Percentiles rank a stretch among this genome's conserved stretches.
phyloP scores from a whole-genome alignment of 164 flowering plant genomes.

The Santalum album region DNA sequence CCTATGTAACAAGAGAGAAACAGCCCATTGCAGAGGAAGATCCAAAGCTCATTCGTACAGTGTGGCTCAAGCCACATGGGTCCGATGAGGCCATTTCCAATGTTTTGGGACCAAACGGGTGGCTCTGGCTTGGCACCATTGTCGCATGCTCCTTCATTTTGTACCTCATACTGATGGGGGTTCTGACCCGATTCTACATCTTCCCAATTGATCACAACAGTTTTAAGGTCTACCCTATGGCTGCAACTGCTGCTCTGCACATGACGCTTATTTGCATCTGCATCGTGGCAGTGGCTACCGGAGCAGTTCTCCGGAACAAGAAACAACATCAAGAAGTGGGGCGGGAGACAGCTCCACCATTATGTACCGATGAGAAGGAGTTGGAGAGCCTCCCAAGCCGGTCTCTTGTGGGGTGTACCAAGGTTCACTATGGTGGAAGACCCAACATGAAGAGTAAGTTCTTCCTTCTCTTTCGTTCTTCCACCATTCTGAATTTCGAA shows the following conservation, averaged over 20 bases:
- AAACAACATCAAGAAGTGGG: neutral
- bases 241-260: neutral
- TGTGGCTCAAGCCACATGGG: neutral
- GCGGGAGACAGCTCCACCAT: neutral
- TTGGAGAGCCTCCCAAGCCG: constrained; percentile 38
- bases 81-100: neutral
- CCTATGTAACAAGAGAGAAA: neutral
- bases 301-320: neutral
- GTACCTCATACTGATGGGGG: neutral
- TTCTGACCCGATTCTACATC: neutral
- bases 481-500: too few relatives aligned
- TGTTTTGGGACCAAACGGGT: neutral
- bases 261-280: neutral
- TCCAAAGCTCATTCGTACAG: neutral
- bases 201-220: neutral
- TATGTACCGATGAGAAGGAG: constrained; percentile 16
- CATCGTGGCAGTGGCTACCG: neutral
- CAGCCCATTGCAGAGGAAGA: neutral
- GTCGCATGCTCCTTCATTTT: neutral
- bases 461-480: neutral
- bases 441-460: constrained; percentile 42
- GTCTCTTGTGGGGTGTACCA: constrained; percentile 18
- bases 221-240: neutral
- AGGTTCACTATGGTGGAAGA: constrained; percentile 29
- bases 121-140: neutral